These are phyloP conservation scores for Saturnispora silvae DNA, from an alignment of 805 yeast genomes.

Conservation along the genomic window DNA sequence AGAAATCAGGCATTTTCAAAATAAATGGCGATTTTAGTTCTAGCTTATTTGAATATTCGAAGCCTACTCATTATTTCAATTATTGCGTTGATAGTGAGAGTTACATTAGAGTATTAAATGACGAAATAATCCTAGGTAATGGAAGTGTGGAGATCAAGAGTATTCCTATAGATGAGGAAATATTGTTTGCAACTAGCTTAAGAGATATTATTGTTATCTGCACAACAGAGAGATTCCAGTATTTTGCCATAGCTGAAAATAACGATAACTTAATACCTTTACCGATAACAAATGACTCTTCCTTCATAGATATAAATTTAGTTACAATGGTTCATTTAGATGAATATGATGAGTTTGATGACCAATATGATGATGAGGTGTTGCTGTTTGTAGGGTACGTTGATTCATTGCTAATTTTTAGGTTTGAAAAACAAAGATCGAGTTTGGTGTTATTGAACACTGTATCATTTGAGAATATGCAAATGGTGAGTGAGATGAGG, in stretches of 20 bases:
- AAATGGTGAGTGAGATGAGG: neutral
- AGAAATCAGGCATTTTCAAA: too few relatives aligned
- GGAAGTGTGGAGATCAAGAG: neutral
- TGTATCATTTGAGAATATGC: neutral
- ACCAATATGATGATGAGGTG: neutral
- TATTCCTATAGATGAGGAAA: neutral
- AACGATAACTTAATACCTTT: too few relatives aligned
- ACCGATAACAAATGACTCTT: too few relatives aligned
- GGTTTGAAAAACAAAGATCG: neutral
- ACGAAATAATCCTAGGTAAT: too few relatives aligned
- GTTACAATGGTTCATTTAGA: slow-evolving; percentile 3
- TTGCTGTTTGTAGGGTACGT: slow-evolving; percentile 3
- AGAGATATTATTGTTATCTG: neutral
- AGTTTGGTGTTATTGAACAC: neutral
- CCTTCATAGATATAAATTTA: neutral
- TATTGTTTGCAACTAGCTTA: neutral
- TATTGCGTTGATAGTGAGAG: too few relatives aligned
- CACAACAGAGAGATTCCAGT: neutral
- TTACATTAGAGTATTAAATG: too few relatives aligned
- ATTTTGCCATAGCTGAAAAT: neutral
- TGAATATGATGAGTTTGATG: neutral
- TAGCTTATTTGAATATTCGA: too few relatives aligned
- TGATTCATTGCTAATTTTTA: neutral
- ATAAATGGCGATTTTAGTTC: too few relatives aligned
- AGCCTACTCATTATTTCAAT: too few relatives aligned